Conservation (phyloP, 345 rosid species). For the Camelina hispida region DNA sequence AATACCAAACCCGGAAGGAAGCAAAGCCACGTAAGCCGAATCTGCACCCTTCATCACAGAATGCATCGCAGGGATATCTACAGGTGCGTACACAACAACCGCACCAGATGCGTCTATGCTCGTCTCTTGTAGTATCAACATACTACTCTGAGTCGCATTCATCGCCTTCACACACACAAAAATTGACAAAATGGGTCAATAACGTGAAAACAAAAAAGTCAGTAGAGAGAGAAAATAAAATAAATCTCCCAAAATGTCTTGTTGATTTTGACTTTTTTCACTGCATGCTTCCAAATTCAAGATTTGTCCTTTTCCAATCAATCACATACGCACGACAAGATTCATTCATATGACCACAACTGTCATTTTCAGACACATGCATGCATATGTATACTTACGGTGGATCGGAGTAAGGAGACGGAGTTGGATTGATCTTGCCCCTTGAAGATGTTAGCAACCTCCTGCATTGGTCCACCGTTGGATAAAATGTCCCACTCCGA, state of each 20-base stretch:
- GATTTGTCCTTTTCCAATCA: constrained; percentile 47
- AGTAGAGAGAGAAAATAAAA: not conserved
- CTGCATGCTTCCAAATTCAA: constrained; percentile 46
- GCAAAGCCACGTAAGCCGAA: constrained; percentile 89
- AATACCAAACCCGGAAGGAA: constrained; percentile 90
- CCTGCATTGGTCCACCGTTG: constrained; percentile 97
- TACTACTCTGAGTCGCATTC: constrained; percentile 86
- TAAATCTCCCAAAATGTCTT: constrained; percentile 53
- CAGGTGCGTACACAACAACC: constrained; percentile 96
- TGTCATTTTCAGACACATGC: constrained; percentile 33
- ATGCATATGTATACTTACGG: constrained; percentile 47
- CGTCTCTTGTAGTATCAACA: constrained; percentile 92
- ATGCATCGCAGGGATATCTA: constrained; percentile 95
- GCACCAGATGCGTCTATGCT: constrained; percentile 90
- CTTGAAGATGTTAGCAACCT: constrained; percentile 89
- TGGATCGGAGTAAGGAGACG: constrained; percentile 88
- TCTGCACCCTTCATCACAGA: constrained; percentile 96
- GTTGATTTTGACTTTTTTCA: constrained; percentile 59
- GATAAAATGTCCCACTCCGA: constrained; percentile 97
- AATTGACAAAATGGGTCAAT: not conserved
- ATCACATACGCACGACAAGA: constrained; percentile 30
- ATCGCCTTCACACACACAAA: constrained; percentile 57
- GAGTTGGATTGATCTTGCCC: constrained; percentile 95
- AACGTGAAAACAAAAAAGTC: constrained; percentile 14
- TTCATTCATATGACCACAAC: constrained; percentile 35